Evolutionary conservation across 208 protist species (phyloP), one percentile per base, ranked within the genome.

Genomic region (Wallacemonas collosoma): DNA sequence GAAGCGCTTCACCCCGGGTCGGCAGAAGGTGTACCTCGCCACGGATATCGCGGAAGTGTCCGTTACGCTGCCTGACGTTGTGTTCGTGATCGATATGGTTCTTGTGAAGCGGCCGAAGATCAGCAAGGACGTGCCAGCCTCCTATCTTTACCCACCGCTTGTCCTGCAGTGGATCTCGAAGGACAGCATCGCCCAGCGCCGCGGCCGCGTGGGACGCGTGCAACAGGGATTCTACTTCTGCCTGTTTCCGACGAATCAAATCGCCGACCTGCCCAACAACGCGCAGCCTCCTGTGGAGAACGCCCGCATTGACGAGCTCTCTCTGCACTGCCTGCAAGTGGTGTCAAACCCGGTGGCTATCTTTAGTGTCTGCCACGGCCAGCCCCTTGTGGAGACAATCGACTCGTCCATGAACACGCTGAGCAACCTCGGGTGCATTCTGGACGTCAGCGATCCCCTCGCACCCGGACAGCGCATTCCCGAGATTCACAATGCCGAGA

Each of bases 21-120:
- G 86, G 7, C 79, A 97, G 56, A 99, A 99, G 80, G 82, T 98
- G 41, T 95, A 99, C 61, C 75, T 98, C 17, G 86, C 94, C 38
- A 99, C 98, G 39, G 98, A 98, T 78, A 99, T 99, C 74, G 98
- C 97, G 1, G 97, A 99, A 76, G 98, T 98, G 6, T 97, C 89
- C 44, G 77, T 99, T 15, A 99, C 98, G 45, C 92, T 99, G 58
- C 96, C 98, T 15, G 98, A 99, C 74, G 90, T 95, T 2, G 91
- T 95, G 38, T 93, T 95, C 68, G 97, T 99, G 9, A 94, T 99
- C 47, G 98, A 99, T 78, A 88, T 87, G 41, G 98, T 98, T 45
- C 81, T 88, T 4, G 76, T 78, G 54, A 97, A 97, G 78, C 79
- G 87, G 39, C 92, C 92, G 4, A 85, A 85, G 55, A 94, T 97